phyloP scores from a whole-genome alignment of 768 basidiomycete species.

The Pleurotus eryngii region DNA sequence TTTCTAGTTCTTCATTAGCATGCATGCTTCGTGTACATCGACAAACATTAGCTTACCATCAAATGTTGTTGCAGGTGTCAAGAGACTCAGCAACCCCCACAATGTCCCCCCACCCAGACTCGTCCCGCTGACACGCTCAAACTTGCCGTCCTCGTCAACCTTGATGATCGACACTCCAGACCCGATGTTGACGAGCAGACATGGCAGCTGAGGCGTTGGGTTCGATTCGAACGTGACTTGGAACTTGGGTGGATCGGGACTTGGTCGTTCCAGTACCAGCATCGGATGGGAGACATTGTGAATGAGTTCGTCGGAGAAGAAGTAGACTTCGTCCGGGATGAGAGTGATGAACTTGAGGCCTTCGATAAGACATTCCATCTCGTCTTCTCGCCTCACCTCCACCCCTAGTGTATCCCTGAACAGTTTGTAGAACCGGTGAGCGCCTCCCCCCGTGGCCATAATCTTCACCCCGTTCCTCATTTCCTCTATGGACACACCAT shows the following conservation, averaged over 20 bases:
- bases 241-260: conserved; percentile 86
- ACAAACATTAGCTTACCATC: conserved; percentile 64
- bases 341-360: conserved; percentile 94
- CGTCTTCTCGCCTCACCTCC: conserved; percentile 88
- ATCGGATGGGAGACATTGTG: conserved; percentile 48
- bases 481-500: conserved; percentile 82
- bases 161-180: conserved; percentile 97
- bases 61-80: conserved; percentile 94
- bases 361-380: conserved; percentile 98
- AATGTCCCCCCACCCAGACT: conserved; percentile 96
- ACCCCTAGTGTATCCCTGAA: conserved; percentile 74
- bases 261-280: conserved; percentile 68
- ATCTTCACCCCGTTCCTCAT: conserved; percentile 95
- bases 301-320: conserved; percentile 96
- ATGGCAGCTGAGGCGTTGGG: conserved; percentile 88
- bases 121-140: conserved; percentile 96
- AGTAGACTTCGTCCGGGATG: conserved; percentile 97
- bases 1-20: conserved; percentile 60
- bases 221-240: conserved; percentile 83
- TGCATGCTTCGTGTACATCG: background rate
- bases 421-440: conserved; percentile 88
- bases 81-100: conserved; percentile 91
- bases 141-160: conserved; percentile 92
- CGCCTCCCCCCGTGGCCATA: conserved; percentile 97
- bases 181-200: conserved; percentile 96